Conservation (phyloP, 2,329 filamentous ascomycete genomes). For the Fusarium verrucosum region DNA sequence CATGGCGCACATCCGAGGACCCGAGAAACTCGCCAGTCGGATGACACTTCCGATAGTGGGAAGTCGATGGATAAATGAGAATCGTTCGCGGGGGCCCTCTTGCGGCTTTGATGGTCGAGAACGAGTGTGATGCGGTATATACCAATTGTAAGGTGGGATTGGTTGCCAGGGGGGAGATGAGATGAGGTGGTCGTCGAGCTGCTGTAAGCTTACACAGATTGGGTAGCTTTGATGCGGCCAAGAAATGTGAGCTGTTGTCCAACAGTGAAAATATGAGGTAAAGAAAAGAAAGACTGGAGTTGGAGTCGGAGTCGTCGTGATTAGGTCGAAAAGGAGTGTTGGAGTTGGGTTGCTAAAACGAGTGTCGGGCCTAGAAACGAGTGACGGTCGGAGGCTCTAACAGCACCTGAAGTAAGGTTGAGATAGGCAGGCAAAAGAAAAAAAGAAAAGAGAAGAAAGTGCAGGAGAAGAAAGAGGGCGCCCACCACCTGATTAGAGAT, state of each 20-base stretch:
- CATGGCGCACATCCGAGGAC: slow-evolving; percentile 10
- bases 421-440: slow-evolving; percentile 18
- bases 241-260: background rate
- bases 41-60: background rate
- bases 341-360: background rate
- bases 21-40: background rate
- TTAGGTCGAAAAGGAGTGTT: slow-evolving; percentile 16
- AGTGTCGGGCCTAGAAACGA: background rate
- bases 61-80: slow-evolving; percentile 26
- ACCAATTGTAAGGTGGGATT: slow-evolving; percentile 27
- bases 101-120: slow-evolving; percentile 15
- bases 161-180: slow-evolving; percentile 30
- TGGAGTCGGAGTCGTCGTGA: slow-evolving; percentile 27
- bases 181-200: too few species aligned
- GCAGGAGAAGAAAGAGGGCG: slow-evolving; percentile 33
- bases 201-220: slow-evolving; percentile 9
- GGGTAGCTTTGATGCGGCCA: slow-evolving; percentile 15
- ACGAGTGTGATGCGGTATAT: slow-evolving; percentile 18
- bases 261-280: background rate
- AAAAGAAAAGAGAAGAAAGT: slow-evolving; percentile 24
- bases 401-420: slow-evolving; percentile 16
- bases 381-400: slow-evolving; percentile 41
- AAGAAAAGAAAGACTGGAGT: slow-evolving; percentile 20
- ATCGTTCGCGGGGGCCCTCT: slow-evolving; percentile 3
- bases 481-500: slow-evolving; percentile 24